These are phyloP conservation scores for Cystobasidium tubakii DNA, from an alignment of 768 basidiomycete species.

Conservation along the genomic window DNA sequence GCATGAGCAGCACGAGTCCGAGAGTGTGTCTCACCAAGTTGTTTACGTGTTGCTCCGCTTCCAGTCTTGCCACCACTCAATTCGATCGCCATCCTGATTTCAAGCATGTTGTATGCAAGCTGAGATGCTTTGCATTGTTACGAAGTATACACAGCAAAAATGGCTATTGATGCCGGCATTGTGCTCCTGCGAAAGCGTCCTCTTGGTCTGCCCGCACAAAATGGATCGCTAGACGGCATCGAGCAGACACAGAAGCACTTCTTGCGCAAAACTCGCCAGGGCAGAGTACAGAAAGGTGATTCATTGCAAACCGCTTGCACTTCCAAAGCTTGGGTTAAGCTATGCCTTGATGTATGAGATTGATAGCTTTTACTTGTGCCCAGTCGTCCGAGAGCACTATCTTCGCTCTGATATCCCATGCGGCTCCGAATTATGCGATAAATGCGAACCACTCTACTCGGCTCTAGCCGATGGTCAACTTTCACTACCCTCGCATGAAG, in stretches of 20 bases:
- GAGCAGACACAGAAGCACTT: constrained; percentile 57
- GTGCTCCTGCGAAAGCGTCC: constrained; percentile 16
- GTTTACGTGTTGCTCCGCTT: no score
- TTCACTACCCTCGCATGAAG: constrained; percentile 60
- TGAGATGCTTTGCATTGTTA: not conserved
- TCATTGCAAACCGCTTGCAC: not conserved
- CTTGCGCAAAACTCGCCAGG: constrained; percentile 88
- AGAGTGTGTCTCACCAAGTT: no score
- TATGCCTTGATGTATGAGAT: not conserved
- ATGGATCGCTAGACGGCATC: not conserved
- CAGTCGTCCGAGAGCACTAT: constrained; percentile 84
- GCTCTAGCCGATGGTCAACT: constrained; percentile 50
- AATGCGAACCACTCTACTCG: constrained; percentile 54
- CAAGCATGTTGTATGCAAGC: not conserved
- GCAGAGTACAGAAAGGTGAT: constrained; percentile 87
- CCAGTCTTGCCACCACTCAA: not conserved
- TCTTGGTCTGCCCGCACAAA: no score
- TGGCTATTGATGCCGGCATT: constrained; percentile 28
- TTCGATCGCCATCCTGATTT: not conserved
- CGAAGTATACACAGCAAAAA: not conserved
- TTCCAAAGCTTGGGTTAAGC: constrained; percentile 18
- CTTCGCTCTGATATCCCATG: constrained; percentile 85
- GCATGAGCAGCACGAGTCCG: no score
- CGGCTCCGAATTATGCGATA: constrained; percentile 64
- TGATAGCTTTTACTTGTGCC: not conserved